These are phyloP conservation scores for Pythium biforme DNA, from an alignment of 352 stramenopile genomes.

Conservation along the genomic window DNA sequence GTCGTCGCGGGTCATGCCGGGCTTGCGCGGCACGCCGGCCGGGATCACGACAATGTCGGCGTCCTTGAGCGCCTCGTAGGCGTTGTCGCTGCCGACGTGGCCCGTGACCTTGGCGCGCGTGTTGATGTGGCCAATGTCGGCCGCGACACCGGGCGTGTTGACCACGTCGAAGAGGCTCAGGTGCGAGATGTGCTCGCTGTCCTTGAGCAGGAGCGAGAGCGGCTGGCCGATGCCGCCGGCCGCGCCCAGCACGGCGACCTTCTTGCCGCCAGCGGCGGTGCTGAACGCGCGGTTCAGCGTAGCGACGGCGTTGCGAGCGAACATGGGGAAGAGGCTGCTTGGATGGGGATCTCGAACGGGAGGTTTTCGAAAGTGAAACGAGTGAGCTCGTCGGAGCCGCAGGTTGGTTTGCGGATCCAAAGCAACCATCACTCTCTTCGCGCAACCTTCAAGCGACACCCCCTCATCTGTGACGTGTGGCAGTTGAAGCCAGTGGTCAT, in stretches of 20 bases:
- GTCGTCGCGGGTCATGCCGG: slow-evolving; percentile 95
- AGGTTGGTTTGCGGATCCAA: neutral
- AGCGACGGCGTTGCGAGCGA: slow-evolving; percentile 27
- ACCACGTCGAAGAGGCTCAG: slow-evolving; percentile 98
- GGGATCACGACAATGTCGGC: slow-evolving; percentile 99
- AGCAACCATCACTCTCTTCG: slow-evolving; percentile 6
- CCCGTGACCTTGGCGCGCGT: slow-evolving; percentile 54
- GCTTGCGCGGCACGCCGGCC: slow-evolving; percentile 98
- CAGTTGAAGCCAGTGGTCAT: neutral
- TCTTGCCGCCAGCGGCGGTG: slow-evolving; percentile 60
- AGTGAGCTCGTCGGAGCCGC: slow-evolving; percentile 17
- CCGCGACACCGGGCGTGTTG: slow-evolving; percentile 96
- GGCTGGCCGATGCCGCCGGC: slow-evolving; percentile 98
- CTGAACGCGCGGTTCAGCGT: slow-evolving; percentile 48
- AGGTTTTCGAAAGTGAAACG: slow-evolving; percentile 25
- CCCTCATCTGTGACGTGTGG: slow-evolving; percentile 20
- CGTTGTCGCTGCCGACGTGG: slow-evolving; percentile 49
- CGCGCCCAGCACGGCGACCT: slow-evolving; percentile 89
- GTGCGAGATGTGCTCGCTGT: slow-evolving; percentile 94
- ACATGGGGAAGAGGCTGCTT: slow-evolving; percentile 5
- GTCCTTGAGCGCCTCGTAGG: slow-evolving; percentile 54
- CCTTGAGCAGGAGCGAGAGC: slow-evolving; percentile 98
- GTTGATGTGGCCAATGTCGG: slow-evolving; percentile 95
- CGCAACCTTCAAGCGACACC: slow-evolving; percentile 25
- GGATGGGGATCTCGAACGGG: slow-evolving; percentile 2